A percentile compares a stretch with the other conserved stretches of the same genome.
Conservation (phyloP, 257 asterid species). For the Jasminum sambac region DNA sequence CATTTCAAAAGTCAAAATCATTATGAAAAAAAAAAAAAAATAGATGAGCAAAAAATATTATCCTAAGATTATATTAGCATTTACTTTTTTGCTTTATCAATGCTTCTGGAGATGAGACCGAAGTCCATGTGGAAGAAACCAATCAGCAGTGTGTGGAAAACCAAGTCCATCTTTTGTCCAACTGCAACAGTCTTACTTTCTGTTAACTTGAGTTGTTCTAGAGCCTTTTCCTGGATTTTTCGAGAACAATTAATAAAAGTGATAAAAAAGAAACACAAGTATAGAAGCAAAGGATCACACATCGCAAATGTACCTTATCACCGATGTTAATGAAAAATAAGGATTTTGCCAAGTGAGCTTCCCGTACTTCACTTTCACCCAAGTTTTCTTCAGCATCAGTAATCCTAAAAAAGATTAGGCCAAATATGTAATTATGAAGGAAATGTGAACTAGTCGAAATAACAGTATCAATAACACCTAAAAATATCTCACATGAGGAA, state of each 20-base stretch:
- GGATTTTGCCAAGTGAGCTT: conserved; percentile 90
- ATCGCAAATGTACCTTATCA: conserved; percentile 50
- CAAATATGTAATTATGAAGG: conserved; percentile 23
- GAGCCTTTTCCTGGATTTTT: conserved; percentile 78
- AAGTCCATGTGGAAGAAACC: conserved; percentile 93
- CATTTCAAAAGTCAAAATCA: conserved; percentile 24
- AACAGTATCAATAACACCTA: not conserved
- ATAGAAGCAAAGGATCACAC: not conserved
- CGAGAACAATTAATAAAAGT: conserved; percentile 15
- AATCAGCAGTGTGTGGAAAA: conserved; percentile 71
- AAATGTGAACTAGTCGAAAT: not conserved
- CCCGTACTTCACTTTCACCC: conserved; percentile 97
- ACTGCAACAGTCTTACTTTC: conserved; percentile 97
- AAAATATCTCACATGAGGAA: too few relatives aligned
- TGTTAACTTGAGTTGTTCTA: conserved; percentile 88
- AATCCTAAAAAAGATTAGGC: conserved; percentile 53
- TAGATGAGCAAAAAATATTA: not conserved
- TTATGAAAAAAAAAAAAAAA: not conserved
- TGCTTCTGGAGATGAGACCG: conserved; percentile 86
- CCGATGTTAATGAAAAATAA: conserved; percentile 72
- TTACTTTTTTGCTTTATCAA: conserved; percentile 94
- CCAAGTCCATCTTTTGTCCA: conserved; percentile 99
- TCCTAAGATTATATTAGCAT: conserved; percentile 11
- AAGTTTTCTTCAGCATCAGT: conserved; percentile 93
- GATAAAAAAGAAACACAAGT: not conserved